Evolutionary conservation across 257 asterid genomes (phyloP).

Genomic region (Fraxinus pennsylvanica): DNA sequence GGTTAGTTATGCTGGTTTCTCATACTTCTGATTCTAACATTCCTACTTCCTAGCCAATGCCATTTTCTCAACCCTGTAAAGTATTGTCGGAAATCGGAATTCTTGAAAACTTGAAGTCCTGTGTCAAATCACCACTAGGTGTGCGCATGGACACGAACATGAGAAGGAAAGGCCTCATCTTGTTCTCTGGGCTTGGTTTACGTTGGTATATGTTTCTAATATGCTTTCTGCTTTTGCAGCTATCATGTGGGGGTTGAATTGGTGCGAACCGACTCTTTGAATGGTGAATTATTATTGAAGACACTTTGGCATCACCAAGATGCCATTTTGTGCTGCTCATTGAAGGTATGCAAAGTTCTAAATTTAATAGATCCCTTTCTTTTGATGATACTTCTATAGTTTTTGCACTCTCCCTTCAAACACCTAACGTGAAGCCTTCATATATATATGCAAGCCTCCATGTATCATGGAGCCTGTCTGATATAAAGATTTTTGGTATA

Average conservation of each 20-base stretch:
- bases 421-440: not conserved
- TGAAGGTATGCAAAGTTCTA: constrained; percentile 59
- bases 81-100: not conserved
- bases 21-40: not conserved
- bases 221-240: constrained; percentile 41
- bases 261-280: constrained; percentile 47
- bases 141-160: not conserved
- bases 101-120: no score
- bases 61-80: not conserved
- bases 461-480: not conserved
- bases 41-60: not conserved
- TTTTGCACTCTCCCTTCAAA: not conserved
- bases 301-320: constrained; percentile 96
- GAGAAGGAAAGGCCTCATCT: no score
- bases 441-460: no score
- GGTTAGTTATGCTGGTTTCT: constrained; percentile 37
- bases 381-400: not conserved
- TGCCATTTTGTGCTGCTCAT: constrained; percentile 89
- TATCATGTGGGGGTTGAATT: constrained; percentile 73
- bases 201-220: constrained; percentile 1
- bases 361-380: not conserved
- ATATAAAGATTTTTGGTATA: no score
- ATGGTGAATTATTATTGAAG: constrained; percentile 63
- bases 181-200: no score
- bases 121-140: no score